Conservation (phyloP, 2,329 filamentous ascomycete species). For the Phaeosphaeria sp. region DNA sequence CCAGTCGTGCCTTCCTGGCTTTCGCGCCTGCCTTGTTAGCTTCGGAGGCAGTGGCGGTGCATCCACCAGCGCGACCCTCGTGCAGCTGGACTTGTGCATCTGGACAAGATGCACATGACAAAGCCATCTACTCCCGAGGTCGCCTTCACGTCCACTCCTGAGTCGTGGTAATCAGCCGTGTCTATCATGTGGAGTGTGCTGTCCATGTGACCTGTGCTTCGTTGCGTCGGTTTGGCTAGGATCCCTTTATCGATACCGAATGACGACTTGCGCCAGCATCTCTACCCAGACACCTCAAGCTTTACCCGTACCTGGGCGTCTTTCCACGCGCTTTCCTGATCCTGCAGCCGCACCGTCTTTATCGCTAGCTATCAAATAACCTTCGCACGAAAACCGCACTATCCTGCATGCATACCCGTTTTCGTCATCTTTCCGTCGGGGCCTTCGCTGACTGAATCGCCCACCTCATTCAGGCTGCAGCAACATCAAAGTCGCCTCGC, state of each 20-base stretch:
- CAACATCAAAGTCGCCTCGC: constrained; percentile 26
- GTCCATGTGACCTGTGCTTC: too few relatives aligned
- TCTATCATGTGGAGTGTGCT: background rate
- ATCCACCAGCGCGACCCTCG: too few relatives aligned
- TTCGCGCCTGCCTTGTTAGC: too few relatives aligned
- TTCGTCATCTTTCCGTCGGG: constrained; percentile 40
- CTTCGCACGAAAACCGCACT: background rate
- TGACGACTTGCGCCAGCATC: too few relatives aligned
- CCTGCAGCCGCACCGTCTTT: background rate
- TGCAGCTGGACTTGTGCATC: background rate
- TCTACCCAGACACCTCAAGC: background rate
- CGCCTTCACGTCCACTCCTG: too few relatives aligned
- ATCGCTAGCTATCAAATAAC: background rate
- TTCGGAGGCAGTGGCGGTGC: background rate
- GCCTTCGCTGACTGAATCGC: constrained; percentile 17
- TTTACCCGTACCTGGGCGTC: background rate
- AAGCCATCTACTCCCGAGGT: background rate
- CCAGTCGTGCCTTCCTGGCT: background rate
- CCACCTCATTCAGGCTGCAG: constrained; percentile 22
- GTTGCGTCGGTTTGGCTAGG: too few relatives aligned
- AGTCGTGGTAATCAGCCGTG: too few relatives aligned
- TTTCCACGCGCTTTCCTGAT: background rate
- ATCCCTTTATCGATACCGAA: too few relatives aligned
- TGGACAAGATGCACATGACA: background rate
- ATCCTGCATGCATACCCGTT: constrained; percentile 36